Percentiles rank a stretch among this genome's conserved stretches.
phyloP scores from a whole-genome alignment of 768 basidiomycete species.

The Psilocybe cubensis region DNA sequence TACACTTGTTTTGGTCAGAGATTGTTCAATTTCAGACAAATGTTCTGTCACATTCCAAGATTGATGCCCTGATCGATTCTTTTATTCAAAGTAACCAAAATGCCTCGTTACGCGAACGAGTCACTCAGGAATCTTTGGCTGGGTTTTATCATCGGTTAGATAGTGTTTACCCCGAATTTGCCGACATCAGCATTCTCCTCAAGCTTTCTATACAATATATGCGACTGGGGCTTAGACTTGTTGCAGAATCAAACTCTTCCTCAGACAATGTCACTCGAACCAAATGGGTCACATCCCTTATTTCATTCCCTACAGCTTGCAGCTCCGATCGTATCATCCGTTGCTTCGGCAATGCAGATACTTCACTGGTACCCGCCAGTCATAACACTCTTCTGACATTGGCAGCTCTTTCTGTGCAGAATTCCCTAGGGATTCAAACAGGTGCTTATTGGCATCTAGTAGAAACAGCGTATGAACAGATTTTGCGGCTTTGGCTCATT shows the following conservation, averaged over 20 bases:
- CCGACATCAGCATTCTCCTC: constrained; percentile 72
- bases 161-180: constrained; percentile 66
- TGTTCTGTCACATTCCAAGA: constrained; percentile 48
- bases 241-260: constrained; percentile 23
- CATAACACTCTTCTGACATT: constrained; percentile 50
- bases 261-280: constrained; percentile 19
- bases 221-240: constrained; percentile 72
- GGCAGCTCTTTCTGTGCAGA: constrained; percentile 48
- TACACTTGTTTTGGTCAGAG: constrained; percentile 75
- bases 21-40: constrained; percentile 76
- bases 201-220: constrained; percentile 66
- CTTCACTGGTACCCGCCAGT: constrained; percentile 38
- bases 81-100: constrained; percentile 39
- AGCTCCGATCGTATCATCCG: constrained; percentile 42
- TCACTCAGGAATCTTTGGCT: constrained; percentile 77
- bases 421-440: constrained; percentile 41
- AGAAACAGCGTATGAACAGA: constrained; percentile 64
- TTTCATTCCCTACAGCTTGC: constrained; percentile 57
- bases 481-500: constrained; percentile 80
- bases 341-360: constrained; percentile 24
- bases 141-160: constrained; percentile 79
- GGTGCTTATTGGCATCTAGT: constrained; percentile 37
- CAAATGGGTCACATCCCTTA: constrained; percentile 33
- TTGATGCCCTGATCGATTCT: constrained; percentile 47
- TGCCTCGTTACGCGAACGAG: constrained; percentile 59